Conservation (phyloP, 2,329 filamentous ascomycete species). For the Didymella pomorum region DNA sequence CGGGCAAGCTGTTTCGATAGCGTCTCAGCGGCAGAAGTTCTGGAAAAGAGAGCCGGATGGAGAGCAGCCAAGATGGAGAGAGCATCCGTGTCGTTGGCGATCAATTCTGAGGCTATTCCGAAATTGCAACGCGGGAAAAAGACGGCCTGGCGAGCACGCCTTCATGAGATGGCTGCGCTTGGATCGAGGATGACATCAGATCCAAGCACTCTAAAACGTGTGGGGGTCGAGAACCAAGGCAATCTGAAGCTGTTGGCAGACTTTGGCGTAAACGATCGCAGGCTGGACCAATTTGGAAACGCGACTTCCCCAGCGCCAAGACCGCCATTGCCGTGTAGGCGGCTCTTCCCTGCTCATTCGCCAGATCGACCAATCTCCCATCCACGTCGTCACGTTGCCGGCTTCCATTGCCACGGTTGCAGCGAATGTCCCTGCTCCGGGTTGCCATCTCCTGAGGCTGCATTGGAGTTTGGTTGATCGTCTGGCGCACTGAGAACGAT, state of each 20-base stretch:
- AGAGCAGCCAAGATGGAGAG: slow-evolving; percentile 6
- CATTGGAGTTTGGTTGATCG: slow-evolving; percentile 7
- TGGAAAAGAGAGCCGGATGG: background rate
- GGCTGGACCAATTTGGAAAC: slow-evolving; percentile 17
- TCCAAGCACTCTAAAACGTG: slow-evolving; percentile 12
- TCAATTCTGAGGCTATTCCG: background rate
- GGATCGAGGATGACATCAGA: slow-evolving; percentile 17
- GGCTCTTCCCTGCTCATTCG: slow-evolving; percentile 13
- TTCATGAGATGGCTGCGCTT: slow-evolving; percentile 12
- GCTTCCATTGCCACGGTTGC: slow-evolving; percentile 13
- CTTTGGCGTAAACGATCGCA: slow-evolving; percentile 8
- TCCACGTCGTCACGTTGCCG: slow-evolving; percentile 6
- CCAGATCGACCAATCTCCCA: slow-evolving; percentile 7
- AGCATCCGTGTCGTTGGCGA: slow-evolving; percentile 9
- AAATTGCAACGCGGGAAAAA: slow-evolving; percentile 13
- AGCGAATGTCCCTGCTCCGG: slow-evolving; percentile 7
- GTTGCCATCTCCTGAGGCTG: background rate
- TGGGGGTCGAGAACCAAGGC: slow-evolving; percentile 18
- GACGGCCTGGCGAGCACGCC: slow-evolving; percentile 18
- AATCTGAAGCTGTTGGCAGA: slow-evolving; percentile 4
- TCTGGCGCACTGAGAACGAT: background rate
- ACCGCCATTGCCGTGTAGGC: slow-evolving; percentile 9
- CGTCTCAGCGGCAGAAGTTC: background rate
- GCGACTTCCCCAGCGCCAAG: slow-evolving; percentile 11
- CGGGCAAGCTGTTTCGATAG: slow-evolving; percentile 1